phyloP scores from a whole-genome alignment of 306 rosid genomes.

The Rosa chinensis region DNA sequence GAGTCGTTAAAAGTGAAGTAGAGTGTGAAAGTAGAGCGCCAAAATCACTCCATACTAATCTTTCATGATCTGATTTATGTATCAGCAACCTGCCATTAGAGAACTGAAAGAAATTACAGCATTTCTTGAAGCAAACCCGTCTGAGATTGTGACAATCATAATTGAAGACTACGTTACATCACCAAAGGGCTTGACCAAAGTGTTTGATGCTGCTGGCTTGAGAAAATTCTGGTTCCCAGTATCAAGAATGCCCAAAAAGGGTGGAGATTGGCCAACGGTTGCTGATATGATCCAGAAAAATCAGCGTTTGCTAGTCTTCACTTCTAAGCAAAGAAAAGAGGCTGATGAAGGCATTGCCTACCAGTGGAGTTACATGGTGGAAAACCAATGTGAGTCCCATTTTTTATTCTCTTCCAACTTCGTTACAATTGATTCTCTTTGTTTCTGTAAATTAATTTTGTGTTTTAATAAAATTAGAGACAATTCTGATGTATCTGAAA shows the following conservation, averaged over 20 bases:
- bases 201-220: conserved; percentile 88
- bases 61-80: background rate
- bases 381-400: conserved; percentile 78
- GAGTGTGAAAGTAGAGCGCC: background rate
- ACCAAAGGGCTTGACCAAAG: conserved; percentile 80
- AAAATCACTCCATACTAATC: background rate
- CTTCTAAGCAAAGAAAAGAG: conserved; percentile 76
- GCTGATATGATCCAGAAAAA: conserved; percentile 74
- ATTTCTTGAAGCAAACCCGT: conserved; percentile 75
- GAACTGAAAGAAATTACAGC: conserved; percentile 71
- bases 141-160: conserved; percentile 76
- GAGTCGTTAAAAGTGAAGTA: background rate
- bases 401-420: background rate
- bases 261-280: conserved; percentile 83
- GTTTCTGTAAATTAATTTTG: background rate
- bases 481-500: conserved; percentile 11
- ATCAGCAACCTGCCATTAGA: conserved; percentile 84
- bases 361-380: conserved; percentile 80
- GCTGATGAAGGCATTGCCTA: conserved; percentile 91
- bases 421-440: background rate
- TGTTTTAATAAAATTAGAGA: background rate
- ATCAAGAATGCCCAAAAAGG: conserved; percentile 81
- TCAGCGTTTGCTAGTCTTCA: conserved; percentile 82
- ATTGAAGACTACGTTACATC: conserved; percentile 92
- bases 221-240: conserved; percentile 88